Evolutionary conservation across 208 protist species (phyloP).

Genomic region (Wallacemonas sp.): DNA sequence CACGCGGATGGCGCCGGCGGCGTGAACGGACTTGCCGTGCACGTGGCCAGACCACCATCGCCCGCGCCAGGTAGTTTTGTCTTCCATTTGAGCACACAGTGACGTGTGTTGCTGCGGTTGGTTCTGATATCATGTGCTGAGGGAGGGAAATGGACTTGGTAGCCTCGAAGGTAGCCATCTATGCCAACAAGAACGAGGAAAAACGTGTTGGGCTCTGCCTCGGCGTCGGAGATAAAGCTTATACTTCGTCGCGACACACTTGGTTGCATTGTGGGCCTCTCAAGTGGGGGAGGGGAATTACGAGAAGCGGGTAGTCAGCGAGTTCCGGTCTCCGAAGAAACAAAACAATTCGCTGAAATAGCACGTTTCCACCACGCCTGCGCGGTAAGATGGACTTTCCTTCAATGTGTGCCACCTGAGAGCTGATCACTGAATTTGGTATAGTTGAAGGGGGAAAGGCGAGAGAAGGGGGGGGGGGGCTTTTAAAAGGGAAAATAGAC

Average conservation of each 20-base stretch:
- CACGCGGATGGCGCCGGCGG: background rate
- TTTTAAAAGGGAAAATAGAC: no score
- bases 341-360: no score
- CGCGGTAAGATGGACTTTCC: no score
- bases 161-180: constrained; percentile 1
- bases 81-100: constrained; percentile 1
- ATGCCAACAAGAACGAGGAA: background rate
- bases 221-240: background rate
- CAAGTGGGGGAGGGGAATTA: no score
- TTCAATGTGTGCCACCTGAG: no score
- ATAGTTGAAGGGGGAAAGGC: no score
- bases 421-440: no score
- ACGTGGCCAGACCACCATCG: background rate
- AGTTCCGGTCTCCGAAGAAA: no score
- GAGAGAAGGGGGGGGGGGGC: no score
- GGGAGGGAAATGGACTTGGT: background rate
- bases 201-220: background rate
- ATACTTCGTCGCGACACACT: background rate
- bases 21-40: background rate
- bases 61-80: constrained; percentile 1
- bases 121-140: background rate
- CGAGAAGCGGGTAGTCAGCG: no score
- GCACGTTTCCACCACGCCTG: no score
- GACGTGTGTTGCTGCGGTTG: background rate
- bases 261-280: background rate